These are phyloP conservation scores for Metschnikowia reukaufii DNA, from an alignment of 805 yeast species.

Conservation along the genomic window DNA sequence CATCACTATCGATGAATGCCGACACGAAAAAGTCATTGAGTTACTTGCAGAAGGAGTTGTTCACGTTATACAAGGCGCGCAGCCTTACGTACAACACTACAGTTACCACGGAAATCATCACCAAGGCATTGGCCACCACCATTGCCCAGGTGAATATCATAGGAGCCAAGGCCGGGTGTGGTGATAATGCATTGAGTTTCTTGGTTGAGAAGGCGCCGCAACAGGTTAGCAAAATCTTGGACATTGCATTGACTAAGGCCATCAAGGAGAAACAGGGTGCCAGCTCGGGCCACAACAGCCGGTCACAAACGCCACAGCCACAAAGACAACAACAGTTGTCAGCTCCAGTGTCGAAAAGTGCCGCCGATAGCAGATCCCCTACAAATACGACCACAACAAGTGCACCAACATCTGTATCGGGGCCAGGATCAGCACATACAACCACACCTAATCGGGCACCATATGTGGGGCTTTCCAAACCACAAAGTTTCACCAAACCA, in stretches of 20 bases:
- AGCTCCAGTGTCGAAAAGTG: no score
- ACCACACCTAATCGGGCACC: constrained; percentile 22
- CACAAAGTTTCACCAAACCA: constrained; percentile 32
- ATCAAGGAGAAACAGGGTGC: constrained; percentile 46
- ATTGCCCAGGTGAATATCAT: constrained; percentile 87
- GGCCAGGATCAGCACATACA: background rate
- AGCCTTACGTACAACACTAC: constrained; percentile 71
- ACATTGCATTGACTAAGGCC: constrained; percentile 79
- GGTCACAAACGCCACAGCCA: constrained; percentile 18
- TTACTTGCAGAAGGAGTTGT: constrained; percentile 82
- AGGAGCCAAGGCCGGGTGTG: constrained; percentile 80
- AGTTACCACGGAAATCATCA: constrained; percentile 78
- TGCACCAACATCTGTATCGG: background rate
- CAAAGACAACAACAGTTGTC: background rate
- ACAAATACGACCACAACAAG: background rate
- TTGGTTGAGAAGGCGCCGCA: constrained; percentile 79
- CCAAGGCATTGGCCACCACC: constrained; percentile 90
- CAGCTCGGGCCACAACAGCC: constrained; percentile 21
- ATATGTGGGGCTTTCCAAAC: constrained; percentile 24
- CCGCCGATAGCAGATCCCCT: background rate
- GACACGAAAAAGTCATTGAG: constrained; percentile 75
- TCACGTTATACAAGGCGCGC: constrained; percentile 74
- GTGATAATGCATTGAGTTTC: constrained; percentile 74
- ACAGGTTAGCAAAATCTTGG: constrained; percentile 73
- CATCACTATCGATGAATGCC: constrained; percentile 41